Evolutionary conservation across 331 rosid genomes (phyloP), one percentile per base, ranked within the genome.

Genomic region (Cucumis variabilis): DNA sequence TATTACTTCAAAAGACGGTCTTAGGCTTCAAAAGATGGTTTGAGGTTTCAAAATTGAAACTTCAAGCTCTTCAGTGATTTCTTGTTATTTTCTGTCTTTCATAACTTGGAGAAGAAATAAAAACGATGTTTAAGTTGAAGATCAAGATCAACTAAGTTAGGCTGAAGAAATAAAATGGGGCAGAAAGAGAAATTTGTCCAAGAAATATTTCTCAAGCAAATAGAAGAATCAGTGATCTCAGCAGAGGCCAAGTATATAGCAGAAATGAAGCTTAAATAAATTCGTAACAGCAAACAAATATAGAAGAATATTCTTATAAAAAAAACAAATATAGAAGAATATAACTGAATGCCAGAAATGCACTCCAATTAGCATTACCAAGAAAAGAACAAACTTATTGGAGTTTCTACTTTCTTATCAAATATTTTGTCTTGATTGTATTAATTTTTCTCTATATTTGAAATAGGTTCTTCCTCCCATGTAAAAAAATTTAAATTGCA

Each of bases 181-280:
- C 44, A 5, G 44, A 69, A 74, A 74, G 58, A 16, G 81, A 44
- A 44, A 44, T 44, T 11, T 44, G 28, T 41, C 10, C 25, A 41
- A 73, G 53, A 20, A 73, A 25, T 73, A 41, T 21, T 73, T 73
- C 80, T 33, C 80, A 73, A 73, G 80, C 27, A 73, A 41, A 41
- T 19, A 20, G 80, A 5, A 41, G 11, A 73, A 73, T 30, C 76
- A 20, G 79, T 33, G 79, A 37, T 33, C 48, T 44, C 48, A 44
- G 48, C 53, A 0, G 20, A 73, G 79, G 53, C 51, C 5, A 73
- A 23, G 80, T 37, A 73, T 37, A 55, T 16, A 37, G 55, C 80
- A 73, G 46, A 73, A 73, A 73, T 73, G 80, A 73, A 73, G 53
- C 6, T 41, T 41, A 73, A 41, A 16, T 20, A 60, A n/a, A 60